Conservation (phyloP, 2,329 filamentous ascomycete species). For the Aspergillus luchuensis region DNA sequence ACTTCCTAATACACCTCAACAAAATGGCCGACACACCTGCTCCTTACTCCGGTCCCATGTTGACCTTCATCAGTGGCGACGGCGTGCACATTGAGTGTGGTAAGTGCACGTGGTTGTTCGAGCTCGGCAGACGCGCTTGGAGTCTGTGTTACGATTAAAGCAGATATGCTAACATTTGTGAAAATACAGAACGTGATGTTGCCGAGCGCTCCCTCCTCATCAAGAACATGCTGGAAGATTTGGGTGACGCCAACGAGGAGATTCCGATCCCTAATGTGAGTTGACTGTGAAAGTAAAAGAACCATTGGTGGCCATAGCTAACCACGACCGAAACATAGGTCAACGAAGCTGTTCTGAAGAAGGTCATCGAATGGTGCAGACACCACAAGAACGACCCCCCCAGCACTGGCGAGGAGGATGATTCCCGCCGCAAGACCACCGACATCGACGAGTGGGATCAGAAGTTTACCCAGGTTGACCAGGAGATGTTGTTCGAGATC, state of each 20-base stretch:
- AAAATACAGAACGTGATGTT: constrained; percentile 70
- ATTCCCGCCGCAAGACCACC: constrained; percentile 95
- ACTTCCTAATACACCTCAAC: background rate
- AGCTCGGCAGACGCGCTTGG: background rate
- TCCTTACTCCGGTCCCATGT: no score
- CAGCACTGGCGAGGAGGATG: constrained; percentile 80
- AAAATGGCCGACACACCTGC: constrained; percentile 10
- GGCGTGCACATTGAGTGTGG: constrained; percentile 51
- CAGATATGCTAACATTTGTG: constrained; percentile 16
- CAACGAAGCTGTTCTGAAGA: constrained; percentile 88
- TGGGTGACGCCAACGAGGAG: constrained; percentile 64
- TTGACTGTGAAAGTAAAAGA: background rate
- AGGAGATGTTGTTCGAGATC: constrained; percentile 99
- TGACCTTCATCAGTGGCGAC: background rate
- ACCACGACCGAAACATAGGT: constrained; percentile 56
- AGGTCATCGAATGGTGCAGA: constrained; percentile 97
- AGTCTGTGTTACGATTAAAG: background rate
- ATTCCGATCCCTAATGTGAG: constrained; percentile 70
- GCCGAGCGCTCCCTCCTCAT: constrained; percentile 92
- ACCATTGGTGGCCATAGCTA: background rate
- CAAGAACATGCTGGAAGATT: constrained; percentile 97
- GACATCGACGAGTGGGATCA: constrained; percentile 99
- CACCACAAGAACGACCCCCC: constrained; percentile 90
- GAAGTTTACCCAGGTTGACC: constrained; percentile 99
- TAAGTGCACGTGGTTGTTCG: constrained; percentile 38